Base-by-base conservation (phyloP, 306 rosid species). In the Lathyrus tuberosus region DNA sequence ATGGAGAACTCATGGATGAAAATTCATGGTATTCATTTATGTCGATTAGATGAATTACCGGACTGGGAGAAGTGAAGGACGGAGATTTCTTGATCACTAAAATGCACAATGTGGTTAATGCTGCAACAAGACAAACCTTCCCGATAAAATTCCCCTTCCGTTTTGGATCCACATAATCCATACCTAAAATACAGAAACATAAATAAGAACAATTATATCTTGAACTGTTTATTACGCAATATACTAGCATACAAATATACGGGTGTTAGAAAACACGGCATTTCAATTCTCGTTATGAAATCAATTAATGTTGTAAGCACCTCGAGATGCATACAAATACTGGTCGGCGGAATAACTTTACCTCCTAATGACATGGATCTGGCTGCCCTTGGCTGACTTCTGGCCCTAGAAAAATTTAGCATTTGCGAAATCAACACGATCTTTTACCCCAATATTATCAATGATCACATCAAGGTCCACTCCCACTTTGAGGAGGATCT, bases 311-410 rank as follows among this genome's bases (percentile, higher is more conserved):
- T 57, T 68, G 46, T n/a, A 44, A 24, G 58, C 62, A 52, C 58
- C 30, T 20, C 51, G 20, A 35, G 40, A 35, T 7, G 40, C 40
- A 35, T 35, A 35, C 40, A 0, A 33, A 6, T 33, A 33, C 38
- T 1, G 40, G 40, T 35, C n/a, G 5, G 30, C 11, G 54, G 53
- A 17, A 66, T 56, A 83, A 73, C 22, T 85, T 66, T 80, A 91
- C 99, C 99, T 68, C 98, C 98, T 51, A 94, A 69, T 54, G 97
- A 79, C 85, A 87, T 64, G 69, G 99, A 46, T 83, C 97, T 83
- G 69, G 70, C 64, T 18, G 82, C 66, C 88, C 99, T 86, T 17
- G 87, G 77, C 76, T 87, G 97, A 77, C 22, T 76, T 82, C 96
- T 87, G 57, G 70, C 5, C 88, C 96, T 88, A 61, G 78, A 83